phyloP scores from a whole-genome alignment of 495 filamentous ascomycete genomes.

The Penicillium angulare region DNA sequence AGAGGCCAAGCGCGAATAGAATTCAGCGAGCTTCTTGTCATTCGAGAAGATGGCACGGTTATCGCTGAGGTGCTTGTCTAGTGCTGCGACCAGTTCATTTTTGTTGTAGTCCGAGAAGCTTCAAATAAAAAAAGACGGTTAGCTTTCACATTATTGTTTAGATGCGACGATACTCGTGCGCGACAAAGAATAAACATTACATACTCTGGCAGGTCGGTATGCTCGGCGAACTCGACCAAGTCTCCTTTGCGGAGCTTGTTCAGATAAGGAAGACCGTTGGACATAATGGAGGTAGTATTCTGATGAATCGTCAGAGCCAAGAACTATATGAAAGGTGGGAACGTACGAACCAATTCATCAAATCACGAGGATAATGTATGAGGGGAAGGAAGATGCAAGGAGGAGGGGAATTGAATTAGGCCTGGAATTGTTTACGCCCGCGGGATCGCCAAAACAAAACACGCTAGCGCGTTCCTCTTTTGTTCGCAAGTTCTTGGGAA shows the following conservation, averaged over 20 bases:
- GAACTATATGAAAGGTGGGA: conserved; percentile 10
- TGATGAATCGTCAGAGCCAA: conserved; percentile 11
- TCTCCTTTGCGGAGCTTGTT: conserved; percentile 81
- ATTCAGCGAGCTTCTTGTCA: conserved; percentile 66
- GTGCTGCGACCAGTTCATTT: conserved; percentile 70
- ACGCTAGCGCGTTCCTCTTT: conserved; percentile 23
- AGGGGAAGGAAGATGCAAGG: conserved; percentile 24
- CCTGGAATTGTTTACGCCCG: conserved; percentile 30
- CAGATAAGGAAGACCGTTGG: conserved; percentile 65
- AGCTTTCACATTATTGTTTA: conserved; percentile 3
- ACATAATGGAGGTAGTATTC: conserved; percentile 44
- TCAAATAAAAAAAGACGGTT: conserved; percentile 7
- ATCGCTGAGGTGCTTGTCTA: conserved; percentile 71
- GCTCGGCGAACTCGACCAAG: conserved; percentile 69
- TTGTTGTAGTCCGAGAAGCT: conserved; percentile 76
- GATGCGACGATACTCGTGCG: conserved; percentile 8
- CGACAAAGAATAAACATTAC: conserved; percentile 23
- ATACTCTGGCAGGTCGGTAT: conserved; percentile 72
- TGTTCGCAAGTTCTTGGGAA: background rate
- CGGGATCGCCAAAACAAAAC: conserved; percentile 34
- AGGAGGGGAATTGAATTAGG: conserved; percentile 18
- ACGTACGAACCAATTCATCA: conserved; percentile 18
- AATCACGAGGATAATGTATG: background rate
- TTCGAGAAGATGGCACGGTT: conserved; percentile 59
- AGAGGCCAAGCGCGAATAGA: conserved; percentile 66